phyloP scores from a whole-genome alignment of 495 filamentous ascomycete species.

The Tuber microsphaerosporum region DNA sequence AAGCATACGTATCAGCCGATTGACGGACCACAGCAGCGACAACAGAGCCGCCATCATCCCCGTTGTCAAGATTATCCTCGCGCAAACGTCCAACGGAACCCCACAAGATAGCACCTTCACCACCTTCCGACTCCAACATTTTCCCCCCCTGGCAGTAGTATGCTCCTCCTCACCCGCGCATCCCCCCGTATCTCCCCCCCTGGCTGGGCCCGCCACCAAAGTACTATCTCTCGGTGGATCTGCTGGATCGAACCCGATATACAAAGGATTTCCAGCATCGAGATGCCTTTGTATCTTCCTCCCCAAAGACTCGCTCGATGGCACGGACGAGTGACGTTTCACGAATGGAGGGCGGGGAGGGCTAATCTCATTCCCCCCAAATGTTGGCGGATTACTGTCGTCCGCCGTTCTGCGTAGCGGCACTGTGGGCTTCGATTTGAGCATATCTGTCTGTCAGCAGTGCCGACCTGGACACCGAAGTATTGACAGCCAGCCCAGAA shows the following conservation, averaged over 20 bases:
- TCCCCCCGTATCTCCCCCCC: neutral
- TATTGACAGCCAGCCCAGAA: conserved; percentile 11
- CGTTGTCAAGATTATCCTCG: conserved; percentile 24
- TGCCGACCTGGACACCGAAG: conserved; percentile 17
- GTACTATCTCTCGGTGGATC: conserved; percentile 14
- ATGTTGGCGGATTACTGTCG: neutral
- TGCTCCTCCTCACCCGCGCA: neutral
- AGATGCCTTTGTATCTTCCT: conserved; percentile 34
- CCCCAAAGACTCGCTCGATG: conserved; percentile 29
- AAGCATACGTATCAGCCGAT: conserved; percentile 28
- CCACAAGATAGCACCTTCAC: conserved; percentile 22
- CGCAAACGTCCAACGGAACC: conserved; percentile 24
- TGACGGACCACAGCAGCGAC: conserved; percentile 22
- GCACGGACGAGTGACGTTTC: conserved; percentile 15
- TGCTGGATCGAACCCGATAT: conserved; percentile 35
- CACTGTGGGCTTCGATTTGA: conserved; percentile 18
- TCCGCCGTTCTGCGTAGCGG: conserved; percentile 8
- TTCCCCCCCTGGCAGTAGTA: neutral
- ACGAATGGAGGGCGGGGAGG: conserved; percentile 15
- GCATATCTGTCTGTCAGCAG: conserved; percentile 19
- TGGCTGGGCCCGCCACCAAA: neutral
- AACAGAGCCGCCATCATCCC: conserved; percentile 23
- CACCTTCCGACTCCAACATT: conserved; percentile 9
- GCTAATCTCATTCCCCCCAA: neutral
- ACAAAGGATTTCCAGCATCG: conserved; percentile 35